Conservation (phyloP, 2,329 filamentous ascomycete species). For the Aureobasidium mangrovei region DNA sequence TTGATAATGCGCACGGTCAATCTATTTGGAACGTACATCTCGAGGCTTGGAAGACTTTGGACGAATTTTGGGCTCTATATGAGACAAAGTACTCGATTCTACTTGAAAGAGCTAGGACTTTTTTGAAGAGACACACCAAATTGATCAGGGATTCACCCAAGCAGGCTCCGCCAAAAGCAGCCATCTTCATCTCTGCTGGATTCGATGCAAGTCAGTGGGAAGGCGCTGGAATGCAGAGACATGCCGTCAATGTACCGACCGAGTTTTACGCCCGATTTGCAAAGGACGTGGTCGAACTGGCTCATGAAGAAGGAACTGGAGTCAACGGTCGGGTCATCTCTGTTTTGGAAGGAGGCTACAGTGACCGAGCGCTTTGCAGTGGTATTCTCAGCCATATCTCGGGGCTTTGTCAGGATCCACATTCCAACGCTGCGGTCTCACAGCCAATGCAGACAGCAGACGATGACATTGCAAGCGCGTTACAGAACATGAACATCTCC, state of each 20-base stretch:
- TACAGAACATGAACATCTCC: slow-evolving; percentile 11
- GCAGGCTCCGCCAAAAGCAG: slow-evolving; percentile 62
- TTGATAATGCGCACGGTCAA: slow-evolving; percentile 90
- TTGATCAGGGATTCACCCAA: slow-evolving; percentile 49
- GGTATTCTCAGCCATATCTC: slow-evolving; percentile 85
- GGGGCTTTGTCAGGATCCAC: slow-evolving; percentile 57
- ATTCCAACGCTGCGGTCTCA: background rate
- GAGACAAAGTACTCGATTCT: slow-evolving; percentile 67
- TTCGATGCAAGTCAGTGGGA: slow-evolving; percentile 98
- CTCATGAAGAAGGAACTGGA: slow-evolving; percentile 66
- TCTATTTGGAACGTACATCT: slow-evolving; percentile 95
- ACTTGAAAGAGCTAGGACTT: slow-evolving; percentile 70
- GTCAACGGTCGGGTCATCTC: slow-evolving; percentile 84
- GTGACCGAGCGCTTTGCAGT: slow-evolving; percentile 78
- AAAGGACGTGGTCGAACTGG: slow-evolving; percentile 71
- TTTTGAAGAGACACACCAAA: slow-evolving; percentile 64
- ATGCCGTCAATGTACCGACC: slow-evolving; percentile 91
- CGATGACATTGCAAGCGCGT: slow-evolving; percentile 2
- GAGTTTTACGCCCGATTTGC: slow-evolving; percentile 93
- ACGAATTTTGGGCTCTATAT: slow-evolving; percentile 87
- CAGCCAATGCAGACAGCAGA: background rate
- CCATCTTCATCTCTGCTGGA: slow-evolving; percentile 89
- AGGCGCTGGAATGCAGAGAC: slow-evolving; percentile 83
- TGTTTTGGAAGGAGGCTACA: slow-evolving; percentile 92
- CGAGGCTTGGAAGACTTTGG: slow-evolving; percentile 70